phyloP scores from a whole-genome alignment of 1,284 basidiomycete genomes.

The Pyrrhoderma lamaoense region DNA sequence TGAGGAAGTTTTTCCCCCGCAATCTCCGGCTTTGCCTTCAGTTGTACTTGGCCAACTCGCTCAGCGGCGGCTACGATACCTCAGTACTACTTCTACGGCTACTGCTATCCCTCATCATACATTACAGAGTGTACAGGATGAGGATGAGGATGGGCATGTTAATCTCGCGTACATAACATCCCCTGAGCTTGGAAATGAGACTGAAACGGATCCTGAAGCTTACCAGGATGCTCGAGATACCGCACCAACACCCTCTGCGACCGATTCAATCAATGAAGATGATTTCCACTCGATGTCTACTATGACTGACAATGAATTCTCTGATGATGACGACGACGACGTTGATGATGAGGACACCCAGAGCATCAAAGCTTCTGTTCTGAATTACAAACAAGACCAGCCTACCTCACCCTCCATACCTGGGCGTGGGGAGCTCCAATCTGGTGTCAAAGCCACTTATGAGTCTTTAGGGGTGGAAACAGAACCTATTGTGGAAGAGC shows the following conservation, averaged over 20 bases:
- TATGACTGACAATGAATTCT: conserved; percentile 61
- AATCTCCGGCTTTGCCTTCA: conserved; percentile 43
- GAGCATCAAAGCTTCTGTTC: conserved; percentile 55
- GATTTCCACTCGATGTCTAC: conserved; percentile 74
- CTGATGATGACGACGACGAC: conserved; percentile 38
- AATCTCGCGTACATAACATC: conserved; percentile 51
- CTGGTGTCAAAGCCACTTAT: conserved; percentile 25
- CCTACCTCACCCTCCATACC: conserved; percentile 15
- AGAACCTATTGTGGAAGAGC: conserved; percentile 25
- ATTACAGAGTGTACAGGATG: conserved; percentile 28
- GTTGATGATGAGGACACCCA: conserved; percentile 50
- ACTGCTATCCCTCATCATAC: conserved; percentile 27
- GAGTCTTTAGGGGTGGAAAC: conserved; percentile 35
- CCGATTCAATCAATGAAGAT: conserved; percentile 38
- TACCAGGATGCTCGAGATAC: conserved; percentile 80
- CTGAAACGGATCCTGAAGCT: conserved; percentile 64
- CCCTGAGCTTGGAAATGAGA: conserved; percentile 45
- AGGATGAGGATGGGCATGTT: conserved; percentile 28
- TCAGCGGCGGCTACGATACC: conserved; percentile 26
- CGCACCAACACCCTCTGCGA: conserved; percentile 50
- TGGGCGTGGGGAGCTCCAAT: too few relatives aligned
- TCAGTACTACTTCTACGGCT: conserved; percentile 43
- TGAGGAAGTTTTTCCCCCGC: conserved; percentile 20
- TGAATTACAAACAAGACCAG: conserved; percentile 25
- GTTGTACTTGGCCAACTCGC: conserved; percentile 21